A percentile compares a stretch with the other conserved stretches of the same genome.
Conservation (phyloP, 176 grass and related monocot genomes). For the Oryza officinalis region DNA sequence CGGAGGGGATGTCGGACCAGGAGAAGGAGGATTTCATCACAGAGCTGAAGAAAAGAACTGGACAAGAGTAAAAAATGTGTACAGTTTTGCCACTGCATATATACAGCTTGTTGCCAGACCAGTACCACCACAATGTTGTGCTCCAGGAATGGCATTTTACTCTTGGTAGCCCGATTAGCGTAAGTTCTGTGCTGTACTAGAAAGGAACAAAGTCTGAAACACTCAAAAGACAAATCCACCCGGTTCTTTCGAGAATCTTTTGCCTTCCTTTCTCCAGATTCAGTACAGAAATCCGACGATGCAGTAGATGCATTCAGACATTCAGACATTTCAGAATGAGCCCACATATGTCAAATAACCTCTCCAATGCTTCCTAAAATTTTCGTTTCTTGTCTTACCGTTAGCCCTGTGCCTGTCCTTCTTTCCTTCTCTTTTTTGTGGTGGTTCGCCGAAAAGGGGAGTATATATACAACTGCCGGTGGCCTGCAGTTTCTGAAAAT, state of each 20-base stretch:
- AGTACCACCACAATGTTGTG: background rate
- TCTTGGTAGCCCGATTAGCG: background rate
- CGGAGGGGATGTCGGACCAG: slow-evolving; percentile 83
- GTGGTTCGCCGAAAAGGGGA: background rate
- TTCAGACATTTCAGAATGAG: background rate
- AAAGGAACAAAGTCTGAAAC: background rate
- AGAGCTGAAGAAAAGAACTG: slow-evolving; percentile 72
- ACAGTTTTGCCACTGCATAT: background rate
- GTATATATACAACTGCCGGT: background rate
- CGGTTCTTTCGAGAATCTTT: background rate
- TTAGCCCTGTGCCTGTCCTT: background rate
- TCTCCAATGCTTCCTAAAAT: background rate
- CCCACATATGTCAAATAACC: background rate
- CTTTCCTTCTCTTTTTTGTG: background rate
- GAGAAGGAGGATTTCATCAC: slow-evolving; percentile 83
- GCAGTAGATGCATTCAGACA: background rate
- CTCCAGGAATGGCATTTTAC: background rate
- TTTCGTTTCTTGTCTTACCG: background rate
- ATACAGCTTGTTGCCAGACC: background rate
- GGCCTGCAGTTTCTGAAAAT: background rate
- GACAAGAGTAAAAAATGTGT: slow-evolving; percentile 36
- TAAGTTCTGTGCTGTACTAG: background rate
- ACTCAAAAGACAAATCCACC: background rate
- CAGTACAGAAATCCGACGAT: background rate
- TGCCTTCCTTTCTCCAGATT: background rate